Conservation (phyloP, 176 grass and related monocot species). For the Metroxylon sagu region DNA sequence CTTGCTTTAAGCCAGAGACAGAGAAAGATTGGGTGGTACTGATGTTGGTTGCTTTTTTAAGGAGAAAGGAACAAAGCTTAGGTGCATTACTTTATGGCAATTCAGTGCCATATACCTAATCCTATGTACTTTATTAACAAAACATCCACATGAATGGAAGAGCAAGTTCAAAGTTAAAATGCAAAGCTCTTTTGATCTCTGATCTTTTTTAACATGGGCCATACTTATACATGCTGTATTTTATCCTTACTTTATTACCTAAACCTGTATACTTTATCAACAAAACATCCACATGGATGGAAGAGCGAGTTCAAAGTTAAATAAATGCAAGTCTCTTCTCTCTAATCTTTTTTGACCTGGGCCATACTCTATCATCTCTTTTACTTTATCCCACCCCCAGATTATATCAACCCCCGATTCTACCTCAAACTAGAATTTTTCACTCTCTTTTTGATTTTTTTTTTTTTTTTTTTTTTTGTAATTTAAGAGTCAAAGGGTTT, state of each 20-base stretch:
- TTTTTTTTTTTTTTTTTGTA: no score
- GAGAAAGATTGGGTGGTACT: not conserved
- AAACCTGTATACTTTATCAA: not conserved
- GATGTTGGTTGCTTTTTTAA: not conserved
- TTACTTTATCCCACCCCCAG: no score
- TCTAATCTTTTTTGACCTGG: not conserved
- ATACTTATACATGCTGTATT: no score
- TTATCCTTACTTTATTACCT: not conserved
- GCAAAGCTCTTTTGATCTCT: not conserved
- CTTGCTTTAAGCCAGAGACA: conserved; percentile 2
- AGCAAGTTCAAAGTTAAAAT: not conserved
- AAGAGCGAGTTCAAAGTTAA: not conserved
- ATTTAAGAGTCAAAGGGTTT: no score
- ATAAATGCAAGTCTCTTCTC: not conserved
- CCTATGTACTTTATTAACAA: not conserved
- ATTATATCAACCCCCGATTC: no score
- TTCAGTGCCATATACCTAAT: not conserved
- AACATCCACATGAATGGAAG: not conserved
- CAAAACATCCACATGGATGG: conserved; percentile 4
- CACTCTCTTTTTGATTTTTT: no score
- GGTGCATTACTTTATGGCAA: not conserved
- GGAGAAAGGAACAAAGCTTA: not conserved
- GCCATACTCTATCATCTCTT: no score
- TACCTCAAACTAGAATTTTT: no score
- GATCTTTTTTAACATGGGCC: not conserved